Conservation (phyloP, 306 rosid genomes). For the Vigna reflexopilosa region DNA sequence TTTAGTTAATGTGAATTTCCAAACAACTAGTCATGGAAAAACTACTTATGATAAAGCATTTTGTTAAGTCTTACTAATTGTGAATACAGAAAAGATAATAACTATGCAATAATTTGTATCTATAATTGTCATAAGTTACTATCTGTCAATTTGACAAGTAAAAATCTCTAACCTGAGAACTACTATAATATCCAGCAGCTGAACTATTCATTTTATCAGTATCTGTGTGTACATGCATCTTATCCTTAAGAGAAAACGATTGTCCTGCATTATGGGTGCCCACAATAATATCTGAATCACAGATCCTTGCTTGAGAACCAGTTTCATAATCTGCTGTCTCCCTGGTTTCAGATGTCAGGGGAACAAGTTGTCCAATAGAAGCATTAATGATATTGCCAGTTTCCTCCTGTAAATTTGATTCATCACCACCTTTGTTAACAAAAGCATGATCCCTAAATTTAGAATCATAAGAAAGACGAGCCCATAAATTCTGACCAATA, state of each 20-base stretch:
- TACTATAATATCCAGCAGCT: constrained; percentile 45
- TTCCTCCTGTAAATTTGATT: constrained; percentile 52
- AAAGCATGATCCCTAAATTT: constrained; percentile 51
- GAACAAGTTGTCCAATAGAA: constrained; percentile 46
- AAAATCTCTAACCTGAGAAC: constrained; percentile 54
- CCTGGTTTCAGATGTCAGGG: constrained; percentile 42
- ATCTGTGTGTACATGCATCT: constrained; percentile 39
- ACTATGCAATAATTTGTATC: constrained; percentile 37
- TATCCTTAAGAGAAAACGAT: constrained; percentile 41
- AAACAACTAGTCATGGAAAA: constrained; percentile 38
- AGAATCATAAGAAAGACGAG: constrained; percentile 69
- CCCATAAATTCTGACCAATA: constrained; percentile 83
- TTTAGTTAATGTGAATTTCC: constrained; percentile 40
- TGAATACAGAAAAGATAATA: constrained; percentile 43
- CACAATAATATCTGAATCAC: constrained; percentile 42
- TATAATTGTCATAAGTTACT: constrained; percentile 14
- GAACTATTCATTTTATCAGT: constrained; percentile 50
- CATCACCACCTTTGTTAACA: constrained; percentile 45
- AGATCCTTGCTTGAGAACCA: constrained; percentile 48
- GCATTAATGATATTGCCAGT: constrained; percentile 37
- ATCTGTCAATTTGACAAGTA: constrained; percentile 13
- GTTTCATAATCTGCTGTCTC: constrained; percentile 43
- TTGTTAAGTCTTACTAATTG: constrained; percentile 41
- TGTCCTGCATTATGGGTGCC: constrained; percentile 37
- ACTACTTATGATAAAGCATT: constrained; percentile 37